Percentiles rank a stretch among this genome's conserved stretches.
phyloP scores from a whole-genome alignment of 2,329 filamentous ascomycete species.

The Penicillium glabrum region DNA sequence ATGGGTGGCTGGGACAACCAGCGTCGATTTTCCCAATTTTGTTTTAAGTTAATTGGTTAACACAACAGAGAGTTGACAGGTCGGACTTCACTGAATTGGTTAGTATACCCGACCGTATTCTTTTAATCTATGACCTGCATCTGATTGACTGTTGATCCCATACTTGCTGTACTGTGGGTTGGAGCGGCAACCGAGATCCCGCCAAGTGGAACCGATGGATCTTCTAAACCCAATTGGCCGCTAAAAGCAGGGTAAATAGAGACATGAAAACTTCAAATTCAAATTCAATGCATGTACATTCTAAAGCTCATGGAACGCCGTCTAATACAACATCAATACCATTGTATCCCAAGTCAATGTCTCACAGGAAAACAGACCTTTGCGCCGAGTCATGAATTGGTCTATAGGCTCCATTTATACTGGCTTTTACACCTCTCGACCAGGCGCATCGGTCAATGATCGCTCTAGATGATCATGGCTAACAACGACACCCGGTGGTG shows the following conservation, averaged over 20 bases:
- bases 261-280: background rate
- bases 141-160: conserved; percentile 10
- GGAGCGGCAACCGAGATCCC: conserved; percentile 13
- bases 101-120: background rate
- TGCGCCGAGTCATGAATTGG: background rate
- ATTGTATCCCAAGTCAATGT: background rate
- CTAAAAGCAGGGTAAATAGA: background rate
- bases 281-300: no score
- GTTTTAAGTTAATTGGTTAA: background rate
- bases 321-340: background rate
- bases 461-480: conserved; percentile 14
- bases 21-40: background rate
- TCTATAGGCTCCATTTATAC: background rate
- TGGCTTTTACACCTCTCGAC: conserved; percentile 13
- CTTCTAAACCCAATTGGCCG: background rate
- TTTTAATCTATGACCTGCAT: conserved; percentile 23
- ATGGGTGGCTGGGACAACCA: conserved; percentile 33
- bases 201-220: background rate
- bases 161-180: background rate
- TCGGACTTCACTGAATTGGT: conserved; percentile 2
- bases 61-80: no score
- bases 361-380: background rate
- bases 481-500: conserved; percentile 9
- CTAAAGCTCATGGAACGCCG: background rate
- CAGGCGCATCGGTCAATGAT: conserved; percentile 19